Conservation (phyloP, 768 basidiomycete species). For the Leccinellum luteum region DNA sequence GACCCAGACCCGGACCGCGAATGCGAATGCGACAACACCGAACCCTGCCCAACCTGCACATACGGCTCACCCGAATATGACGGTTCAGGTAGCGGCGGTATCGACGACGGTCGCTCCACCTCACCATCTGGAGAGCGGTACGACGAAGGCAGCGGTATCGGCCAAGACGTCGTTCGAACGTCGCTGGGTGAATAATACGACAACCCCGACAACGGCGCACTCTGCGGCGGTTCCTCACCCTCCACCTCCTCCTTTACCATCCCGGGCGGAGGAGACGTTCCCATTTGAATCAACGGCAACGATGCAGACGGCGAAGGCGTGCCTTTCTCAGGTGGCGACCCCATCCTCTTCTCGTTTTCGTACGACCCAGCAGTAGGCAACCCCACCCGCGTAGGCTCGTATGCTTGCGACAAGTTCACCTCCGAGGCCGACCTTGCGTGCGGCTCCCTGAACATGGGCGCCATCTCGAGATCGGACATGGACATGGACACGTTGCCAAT, state of each 20-base stretch:
- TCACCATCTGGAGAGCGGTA: constrained; percentile 46
- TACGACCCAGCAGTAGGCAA: constrained; percentile 23
- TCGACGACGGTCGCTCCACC: constrained; percentile 9
- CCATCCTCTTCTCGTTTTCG: constrained; percentile 11
- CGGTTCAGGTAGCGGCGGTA: constrained; percentile 1
- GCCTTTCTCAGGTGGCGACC: not conserved
- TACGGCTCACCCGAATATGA: constrained; percentile 13
- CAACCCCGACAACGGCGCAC: constrained; percentile 11
- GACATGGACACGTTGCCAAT: too few species aligned
- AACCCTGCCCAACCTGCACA: constrained; percentile 34
- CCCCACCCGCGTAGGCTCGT: constrained; percentile 45
- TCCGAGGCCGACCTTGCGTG: constrained; percentile 69
- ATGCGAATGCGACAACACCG: constrained; percentile 8
- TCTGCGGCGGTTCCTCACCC: constrained; percentile 21
- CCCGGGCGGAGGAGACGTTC: constrained; percentile 1
- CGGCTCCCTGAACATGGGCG: constrained; percentile 68
- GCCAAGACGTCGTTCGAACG: constrained; percentile 55
- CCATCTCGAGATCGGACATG: constrained; percentile 48
- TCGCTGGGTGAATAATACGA: constrained; percentile 63
- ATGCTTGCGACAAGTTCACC: constrained; percentile 39
- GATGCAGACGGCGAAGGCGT: not conserved
- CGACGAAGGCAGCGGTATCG: constrained; percentile 52
- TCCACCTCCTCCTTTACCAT: not conserved
- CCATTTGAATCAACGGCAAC: constrained; percentile 12
- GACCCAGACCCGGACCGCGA: not conserved